A percentile compares a stretch with the other conserved stretches of the same genome.
Conservation (phyloP, 2,329 filamentous ascomycete species). For the Scedosporium aurantiacum region DNA sequence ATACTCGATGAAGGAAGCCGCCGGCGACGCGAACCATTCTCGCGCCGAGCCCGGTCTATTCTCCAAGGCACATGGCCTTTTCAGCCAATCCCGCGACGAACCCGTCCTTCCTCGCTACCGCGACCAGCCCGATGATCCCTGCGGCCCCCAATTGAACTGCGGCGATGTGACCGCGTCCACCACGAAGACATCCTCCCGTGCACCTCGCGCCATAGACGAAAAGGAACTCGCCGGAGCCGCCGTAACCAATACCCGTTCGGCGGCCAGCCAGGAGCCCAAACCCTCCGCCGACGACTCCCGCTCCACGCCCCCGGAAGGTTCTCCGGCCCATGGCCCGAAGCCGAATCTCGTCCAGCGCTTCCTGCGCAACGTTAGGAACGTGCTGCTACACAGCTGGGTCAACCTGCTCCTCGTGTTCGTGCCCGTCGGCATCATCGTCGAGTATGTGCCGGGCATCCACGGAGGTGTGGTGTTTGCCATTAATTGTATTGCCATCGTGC, state of each 20-base stretch:
- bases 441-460: slow-evolving; percentile 39
- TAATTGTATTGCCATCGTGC: slow-evolving; percentile 67
- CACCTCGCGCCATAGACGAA: not conserved
- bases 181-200: not conserved
- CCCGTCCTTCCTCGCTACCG: not conserved
- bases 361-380: slow-evolving; percentile 35
- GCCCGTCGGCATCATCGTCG: slow-evolving; percentile 60
- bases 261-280: not conserved
- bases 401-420: slow-evolving; percentile 70
- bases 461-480: slow-evolving; percentile 59
- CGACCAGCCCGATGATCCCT: not conserved
- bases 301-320: not conserved
- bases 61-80: not conserved
- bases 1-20: not conserved
- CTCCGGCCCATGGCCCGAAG: not conserved
- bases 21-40: not conserved
- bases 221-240: not conserved
- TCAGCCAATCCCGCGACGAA: not conserved
- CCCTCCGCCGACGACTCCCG: not conserved
- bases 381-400: slow-evolving; percentile 63
- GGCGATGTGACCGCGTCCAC: not conserved
- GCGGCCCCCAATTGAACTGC: not conserved
- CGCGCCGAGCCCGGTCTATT: not conserved
- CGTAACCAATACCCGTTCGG: too few relatives aligned
- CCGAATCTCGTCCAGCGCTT: not conserved